Conservation (phyloP, 2,329 filamentous ascomycete genomes). For the Colletotrichum paranaense region DNA sequence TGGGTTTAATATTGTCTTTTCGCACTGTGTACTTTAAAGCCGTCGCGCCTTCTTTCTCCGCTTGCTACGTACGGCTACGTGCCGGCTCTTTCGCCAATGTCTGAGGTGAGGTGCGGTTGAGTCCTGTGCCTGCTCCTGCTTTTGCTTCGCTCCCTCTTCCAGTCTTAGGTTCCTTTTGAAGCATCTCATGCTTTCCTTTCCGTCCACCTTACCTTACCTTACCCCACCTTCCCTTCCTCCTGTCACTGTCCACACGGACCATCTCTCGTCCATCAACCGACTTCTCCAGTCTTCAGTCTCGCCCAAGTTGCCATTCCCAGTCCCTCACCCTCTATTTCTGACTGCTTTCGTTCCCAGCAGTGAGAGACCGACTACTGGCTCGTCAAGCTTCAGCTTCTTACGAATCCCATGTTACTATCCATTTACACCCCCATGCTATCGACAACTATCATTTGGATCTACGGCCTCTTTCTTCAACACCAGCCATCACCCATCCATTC, state of each 20-base stretch:
- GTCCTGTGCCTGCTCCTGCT: background rate
- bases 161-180: too few relatives aligned
- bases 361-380: background rate
- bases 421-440: constrained; percentile 17
- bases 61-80: constrained; percentile 2
- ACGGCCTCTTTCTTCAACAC: background rate
- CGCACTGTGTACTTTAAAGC: constrained; percentile 50
- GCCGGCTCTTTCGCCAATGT: constrained; percentile 24
- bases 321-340: background rate
- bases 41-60: background rate
- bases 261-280: background rate
- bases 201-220: too few relatives aligned
- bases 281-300: too few relatives aligned
- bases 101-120: background rate
- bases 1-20: constrained; percentile 13
- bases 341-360: background rate
- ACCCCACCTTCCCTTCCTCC: background rate
- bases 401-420: background rate
- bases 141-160: too few relatives aligned
- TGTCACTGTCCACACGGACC: constrained; percentile 8
- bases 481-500: background rate
- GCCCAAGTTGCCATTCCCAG: background rate
- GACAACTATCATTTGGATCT: background rate
- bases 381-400: background rate
- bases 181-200: too few relatives aligned